Percentiles rank a stretch among this genome's conserved stretches.
phyloP scores from a whole-genome alignment of 2,329 filamentous ascomycete species.

The Lecanosticta acicola region DNA sequence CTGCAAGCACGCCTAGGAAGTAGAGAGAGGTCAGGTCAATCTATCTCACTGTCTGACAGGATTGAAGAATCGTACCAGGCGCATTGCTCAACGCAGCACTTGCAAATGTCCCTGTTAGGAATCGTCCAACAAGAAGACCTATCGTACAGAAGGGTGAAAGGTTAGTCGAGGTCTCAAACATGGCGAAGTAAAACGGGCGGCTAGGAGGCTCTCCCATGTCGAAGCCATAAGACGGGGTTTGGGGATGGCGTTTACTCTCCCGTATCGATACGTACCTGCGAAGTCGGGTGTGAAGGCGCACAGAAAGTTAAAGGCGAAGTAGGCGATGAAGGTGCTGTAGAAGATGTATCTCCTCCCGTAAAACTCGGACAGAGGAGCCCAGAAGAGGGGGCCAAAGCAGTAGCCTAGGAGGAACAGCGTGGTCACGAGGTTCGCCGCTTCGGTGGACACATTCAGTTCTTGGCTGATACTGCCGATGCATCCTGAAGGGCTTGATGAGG shows the following conservation, averaged over 20 bases:
- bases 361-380: slow-evolving; percentile 62
- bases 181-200: too few species aligned
- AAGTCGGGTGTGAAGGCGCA: slow-evolving; percentile 54
- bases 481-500: slow-evolving; percentile 41
- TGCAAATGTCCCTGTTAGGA: slow-evolving; percentile 51
- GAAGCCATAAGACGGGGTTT: too few species aligned
- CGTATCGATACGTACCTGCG: too few species aligned
- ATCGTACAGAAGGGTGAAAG: too few species aligned
- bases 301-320: slow-evolving; percentile 47
- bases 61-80: slow-evolving; percentile 32
- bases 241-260: too few species aligned
- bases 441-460: slow-evolving; percentile 44
- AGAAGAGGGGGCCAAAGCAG: slow-evolving; percentile 56
- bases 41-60: not conserved
- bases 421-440: slow-evolving; percentile 32
- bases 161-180: too few species aligned
- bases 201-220: too few species aligned
- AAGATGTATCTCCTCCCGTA: slow-evolving; percentile 53
- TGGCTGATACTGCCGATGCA: slow-evolving; percentile 37
- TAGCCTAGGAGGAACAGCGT: slow-evolving; percentile 40
- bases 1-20: not conserved
- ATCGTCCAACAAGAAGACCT: slow-evolving; percentile 50
- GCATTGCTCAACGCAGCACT: slow-evolving; percentile 40
- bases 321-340: slow-evolving; percentile 37
- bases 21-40: not conserved